phyloP scores from a whole-genome alignment of 805 yeast species.

The Candida piceae region DNA sequence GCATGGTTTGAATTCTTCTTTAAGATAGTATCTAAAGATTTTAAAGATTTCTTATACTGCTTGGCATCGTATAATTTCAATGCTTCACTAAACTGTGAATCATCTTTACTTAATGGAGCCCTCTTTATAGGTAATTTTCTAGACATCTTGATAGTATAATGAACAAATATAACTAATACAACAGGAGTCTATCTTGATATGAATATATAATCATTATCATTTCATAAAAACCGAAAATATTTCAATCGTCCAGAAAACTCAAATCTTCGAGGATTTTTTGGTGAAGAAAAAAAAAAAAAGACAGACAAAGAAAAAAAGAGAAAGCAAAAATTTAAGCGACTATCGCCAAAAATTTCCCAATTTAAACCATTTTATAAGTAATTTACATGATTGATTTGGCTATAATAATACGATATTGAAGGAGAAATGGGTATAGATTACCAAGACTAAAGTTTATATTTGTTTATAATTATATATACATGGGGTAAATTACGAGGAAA shows the following conservation, averaged over 20 bases:
- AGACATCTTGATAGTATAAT: neutral
- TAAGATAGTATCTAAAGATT: constrained; percentile 65
- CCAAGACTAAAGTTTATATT: no score
- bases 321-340: neutral
- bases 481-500: no score
- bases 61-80: constrained; percentile 76
- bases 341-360: neutral
- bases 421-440: no score
- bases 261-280: no score
- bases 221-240: no score
- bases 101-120: constrained; percentile 48
- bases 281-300: no score
- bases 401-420: no score
- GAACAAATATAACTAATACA: neutral
- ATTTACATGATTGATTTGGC: no score
- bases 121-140: constrained; percentile 1
- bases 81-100: constrained; percentile 72
- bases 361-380: no score
- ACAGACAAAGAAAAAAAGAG: no score
- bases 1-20: constrained; percentile 74
- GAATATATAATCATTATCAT: neutral
- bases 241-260: no score
- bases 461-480: no score
- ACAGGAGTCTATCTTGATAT: neutral
- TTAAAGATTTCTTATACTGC: constrained; percentile 82